phyloP scores from a whole-genome alignment of 805 yeast genomes.

The Candida nonsorbophila region DNA sequence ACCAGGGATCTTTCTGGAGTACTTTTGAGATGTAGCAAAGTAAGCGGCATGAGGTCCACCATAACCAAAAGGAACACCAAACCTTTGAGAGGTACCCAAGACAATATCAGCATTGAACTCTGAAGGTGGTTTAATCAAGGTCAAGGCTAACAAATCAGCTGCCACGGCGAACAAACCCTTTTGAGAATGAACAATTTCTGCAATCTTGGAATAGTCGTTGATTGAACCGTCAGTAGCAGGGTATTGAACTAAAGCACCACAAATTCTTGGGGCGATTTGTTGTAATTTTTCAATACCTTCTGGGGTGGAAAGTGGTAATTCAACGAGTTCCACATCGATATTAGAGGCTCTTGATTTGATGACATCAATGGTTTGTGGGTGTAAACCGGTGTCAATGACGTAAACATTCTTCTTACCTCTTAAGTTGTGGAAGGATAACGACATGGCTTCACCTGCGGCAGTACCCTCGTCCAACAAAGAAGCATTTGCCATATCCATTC shows the following conservation, averaged over 20 bases:
- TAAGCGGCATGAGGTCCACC: constrained; percentile 99
- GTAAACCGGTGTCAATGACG: constrained; percentile 71
- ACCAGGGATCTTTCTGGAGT: constrained; percentile 94
- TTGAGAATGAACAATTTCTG: constrained; percentile 60
- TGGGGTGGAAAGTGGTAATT: constrained; percentile 47
- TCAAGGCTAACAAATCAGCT: constrained; percentile 87
- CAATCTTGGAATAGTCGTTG: constrained; percentile 46
- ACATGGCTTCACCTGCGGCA: constrained; percentile 97
- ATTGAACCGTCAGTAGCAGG: constrained; percentile 82
- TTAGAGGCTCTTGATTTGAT: constrained; percentile 74
- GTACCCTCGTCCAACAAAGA: constrained; percentile 94
- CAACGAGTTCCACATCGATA: constrained; percentile 58
- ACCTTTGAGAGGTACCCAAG: constrained; percentile 88
- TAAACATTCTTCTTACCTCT: constrained; percentile 65
- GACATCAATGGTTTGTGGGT: constrained; percentile 83
- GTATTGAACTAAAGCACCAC: constrained; percentile 86
- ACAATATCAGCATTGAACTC: constrained; percentile 89
- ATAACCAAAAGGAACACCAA: constrained; percentile 96
- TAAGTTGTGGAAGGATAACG: constrained; percentile 62
- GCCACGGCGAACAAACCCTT: constrained; percentile 82
- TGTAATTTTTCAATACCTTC: constrained; percentile 23
- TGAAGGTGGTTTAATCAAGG: constrained; percentile 79
- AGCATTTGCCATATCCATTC: constrained; percentile 91
- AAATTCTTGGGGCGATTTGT: constrained; percentile 33
- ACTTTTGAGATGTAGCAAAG: constrained; percentile 76